Percentiles rank a stretch among this genome's conserved stretches.
Conservation (phyloP, 148 eudicot genomes). For the Chenopodium berlandieri region DNA sequence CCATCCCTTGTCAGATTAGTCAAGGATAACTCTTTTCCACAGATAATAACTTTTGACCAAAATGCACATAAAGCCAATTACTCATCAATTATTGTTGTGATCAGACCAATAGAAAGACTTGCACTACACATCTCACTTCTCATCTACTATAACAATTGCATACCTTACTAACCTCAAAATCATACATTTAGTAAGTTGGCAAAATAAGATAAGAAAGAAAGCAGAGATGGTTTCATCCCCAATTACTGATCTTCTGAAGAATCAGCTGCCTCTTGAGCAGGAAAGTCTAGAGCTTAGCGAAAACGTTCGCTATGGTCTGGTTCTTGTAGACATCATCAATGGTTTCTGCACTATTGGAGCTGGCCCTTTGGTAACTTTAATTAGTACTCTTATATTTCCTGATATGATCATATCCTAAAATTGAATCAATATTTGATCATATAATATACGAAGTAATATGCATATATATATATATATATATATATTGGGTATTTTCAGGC, state of each 20-base stretch:
- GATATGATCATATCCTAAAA: neutral
- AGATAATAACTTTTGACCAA: constrained; percentile 10
- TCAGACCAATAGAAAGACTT: neutral
- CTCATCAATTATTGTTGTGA: neutral
- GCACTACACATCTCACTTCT: neutral
- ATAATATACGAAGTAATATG: neutral
- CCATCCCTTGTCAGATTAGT: neutral
- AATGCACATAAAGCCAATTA: neutral
- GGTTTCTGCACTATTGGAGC: constrained; percentile 94
- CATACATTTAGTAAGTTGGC: neutral
- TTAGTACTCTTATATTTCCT: neutral
- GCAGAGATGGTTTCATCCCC: constrained; percentile 33
- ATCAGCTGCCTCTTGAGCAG: constrained; percentile 61
- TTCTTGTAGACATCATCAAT: constrained; percentile 86
- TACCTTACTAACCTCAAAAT: neutral
- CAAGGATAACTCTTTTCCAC: neutral
- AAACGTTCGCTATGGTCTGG: constrained; percentile 64
- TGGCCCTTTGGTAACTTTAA: constrained; percentile 66
- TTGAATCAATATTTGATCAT: too few relatives aligned
- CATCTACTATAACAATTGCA: neutral
- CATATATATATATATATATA: neutral
- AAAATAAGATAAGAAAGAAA: neutral
- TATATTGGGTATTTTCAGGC: constrained; percentile 37
- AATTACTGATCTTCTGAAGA: constrained; percentile 45
- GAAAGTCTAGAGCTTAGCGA: constrained; percentile 36